Evolutionary conservation across 169 alveolate species (phyloP), one percentile per base, ranked within the genome.

Genomic region (Eimeria necatrix): DNA sequence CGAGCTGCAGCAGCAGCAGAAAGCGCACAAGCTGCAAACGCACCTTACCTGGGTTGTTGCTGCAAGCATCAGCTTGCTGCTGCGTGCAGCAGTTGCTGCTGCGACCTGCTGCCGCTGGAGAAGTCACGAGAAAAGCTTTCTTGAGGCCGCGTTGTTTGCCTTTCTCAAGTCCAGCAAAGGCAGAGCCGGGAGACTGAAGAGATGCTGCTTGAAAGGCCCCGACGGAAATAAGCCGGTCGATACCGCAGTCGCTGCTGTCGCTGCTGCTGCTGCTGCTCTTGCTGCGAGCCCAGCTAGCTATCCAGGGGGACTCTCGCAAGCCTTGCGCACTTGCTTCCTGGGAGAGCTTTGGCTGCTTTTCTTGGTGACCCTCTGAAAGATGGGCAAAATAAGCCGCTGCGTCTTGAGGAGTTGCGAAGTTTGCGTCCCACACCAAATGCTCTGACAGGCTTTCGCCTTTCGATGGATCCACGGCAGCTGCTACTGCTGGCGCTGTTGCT

Each of bases 351-450:
- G 85, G 60, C 41, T 16, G 10, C 16, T 49, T 49, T 53, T 46
- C 10, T 12, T n/a, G 9, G 18, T 8, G 41, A 24, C 74, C 90
- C 18, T 53, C 73, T 53, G 49, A 3, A 53, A 81, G 71, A 81
- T 41, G n/a, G 26, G 61, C 73, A 24, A 70, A 81, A n/a, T 20
- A 81, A 52, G 90, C 90, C 52, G 48, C 90, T 81, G 90, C 90
- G 22, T 81, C 90, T 81, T 32, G 48, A 10, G 90, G 90, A 0
- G 90, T 24, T 1, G 53, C 90, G 49, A 81, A 53, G 53, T 12
- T 26, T 9, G 73, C 90, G 51, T 81, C 90, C 90, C 90, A 81
- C n/a, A 49, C 90, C 90, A 81, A n/a, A 60, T 81, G 61, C 10
- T 81, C 90, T 7, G 90, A 46, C 22, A 81, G 90, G 81, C 81